These are phyloP conservation scores for Colletotrichum sidae DNA, from an alignment of 2,329 filamentous ascomycete species.

Conservation along the genomic window DNA sequence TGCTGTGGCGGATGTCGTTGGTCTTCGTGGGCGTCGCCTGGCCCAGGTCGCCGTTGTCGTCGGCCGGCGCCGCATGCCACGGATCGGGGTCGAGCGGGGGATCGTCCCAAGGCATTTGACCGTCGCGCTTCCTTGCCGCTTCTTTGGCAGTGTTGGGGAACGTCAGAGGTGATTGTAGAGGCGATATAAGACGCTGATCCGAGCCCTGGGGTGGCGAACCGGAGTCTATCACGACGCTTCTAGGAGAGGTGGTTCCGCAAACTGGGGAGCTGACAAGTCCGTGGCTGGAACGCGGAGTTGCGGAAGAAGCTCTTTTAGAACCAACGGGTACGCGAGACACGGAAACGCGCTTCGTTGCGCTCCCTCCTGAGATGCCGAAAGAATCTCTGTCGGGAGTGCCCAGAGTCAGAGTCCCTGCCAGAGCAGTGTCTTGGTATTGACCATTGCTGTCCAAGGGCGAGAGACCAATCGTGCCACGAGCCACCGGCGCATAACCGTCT, in stretches of 20 bases:
- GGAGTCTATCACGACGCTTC: not conserved
- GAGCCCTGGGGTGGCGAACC: not conserved
- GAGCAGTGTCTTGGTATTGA: slow-evolving; percentile 13
- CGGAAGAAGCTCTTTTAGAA: slow-evolving; percentile 32
- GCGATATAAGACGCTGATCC: slow-evolving; percentile 25
- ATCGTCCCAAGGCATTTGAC: slow-evolving; percentile 31
- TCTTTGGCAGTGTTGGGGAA: not conserved
- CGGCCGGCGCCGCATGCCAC: slow-evolving; percentile 7
- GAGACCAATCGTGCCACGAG: slow-evolving; percentile 27
- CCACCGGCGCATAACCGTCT: slow-evolving; percentile 27
- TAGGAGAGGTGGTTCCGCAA: slow-evolving; percentile 5
- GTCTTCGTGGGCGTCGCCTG: slow-evolving; percentile 1
- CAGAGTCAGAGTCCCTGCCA: slow-evolving; percentile 1
- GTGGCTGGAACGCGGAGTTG: slow-evolving; percentile 14
- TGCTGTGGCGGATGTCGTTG: slow-evolving; percentile 5
- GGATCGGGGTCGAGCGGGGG: slow-evolving; percentile 20
- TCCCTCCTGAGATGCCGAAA: slow-evolving; percentile 6
- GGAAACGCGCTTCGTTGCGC: slow-evolving; percentile 13
- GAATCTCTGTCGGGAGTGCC: slow-evolving; percentile 3
- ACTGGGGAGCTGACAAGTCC: slow-evolving; percentile 7
- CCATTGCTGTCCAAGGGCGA: slow-evolving; percentile 13
- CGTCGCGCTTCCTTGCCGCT: not conserved
- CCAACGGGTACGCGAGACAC: slow-evolving; percentile 30
- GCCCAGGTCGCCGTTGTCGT: slow-evolving; percentile 24
- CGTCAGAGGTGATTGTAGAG: slow-evolving; percentile 10